phyloP scores from a whole-genome alignment of 345 rosid species.

The Pseudoturritis turrita region DNA sequence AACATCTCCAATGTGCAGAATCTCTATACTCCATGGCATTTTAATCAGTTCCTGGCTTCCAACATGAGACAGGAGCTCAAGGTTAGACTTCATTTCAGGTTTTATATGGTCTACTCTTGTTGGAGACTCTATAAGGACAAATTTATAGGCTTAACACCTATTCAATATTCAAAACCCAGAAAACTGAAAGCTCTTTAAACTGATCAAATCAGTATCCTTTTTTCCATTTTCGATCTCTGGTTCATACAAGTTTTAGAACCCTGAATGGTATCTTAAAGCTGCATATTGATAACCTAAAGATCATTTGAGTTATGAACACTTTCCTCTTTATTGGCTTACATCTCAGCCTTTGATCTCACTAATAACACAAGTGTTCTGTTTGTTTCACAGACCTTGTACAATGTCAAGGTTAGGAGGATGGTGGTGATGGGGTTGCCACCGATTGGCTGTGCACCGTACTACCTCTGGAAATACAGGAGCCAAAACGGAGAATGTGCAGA shows the following conservation, averaged over 20 bases:
- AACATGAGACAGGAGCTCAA: constrained; percentile 57
- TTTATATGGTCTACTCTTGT: background rate
- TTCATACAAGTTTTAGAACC: background rate
- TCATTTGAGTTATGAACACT: background rate
- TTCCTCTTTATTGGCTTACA: background rate
- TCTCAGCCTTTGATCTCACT: background rate
- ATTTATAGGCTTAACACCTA: background rate
- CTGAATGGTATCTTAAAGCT: background rate
- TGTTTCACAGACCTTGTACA: constrained; percentile 59
- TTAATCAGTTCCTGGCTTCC: constrained; percentile 73
- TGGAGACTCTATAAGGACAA: background rate
- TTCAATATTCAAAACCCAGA: background rate
- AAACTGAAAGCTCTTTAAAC: background rate
- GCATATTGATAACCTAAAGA: background rate
- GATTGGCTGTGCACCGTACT: constrained; percentile 89
- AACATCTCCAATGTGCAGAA: constrained; percentile 70
- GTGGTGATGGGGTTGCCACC: constrained; percentile 89
- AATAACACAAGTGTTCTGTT: background rate
- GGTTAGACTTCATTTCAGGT: constrained; percentile 34
- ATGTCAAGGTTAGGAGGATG: constrained; percentile 52
- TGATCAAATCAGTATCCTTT: background rate
- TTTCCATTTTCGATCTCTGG: background rate
- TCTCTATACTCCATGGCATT: constrained; percentile 77
- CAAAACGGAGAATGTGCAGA: constrained; percentile 66
- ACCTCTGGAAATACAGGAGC: constrained; percentile 69